Evolutionary conservation across 148 eudicot genomes (phyloP).

Genomic region (Nyssa sinensis): DNA sequence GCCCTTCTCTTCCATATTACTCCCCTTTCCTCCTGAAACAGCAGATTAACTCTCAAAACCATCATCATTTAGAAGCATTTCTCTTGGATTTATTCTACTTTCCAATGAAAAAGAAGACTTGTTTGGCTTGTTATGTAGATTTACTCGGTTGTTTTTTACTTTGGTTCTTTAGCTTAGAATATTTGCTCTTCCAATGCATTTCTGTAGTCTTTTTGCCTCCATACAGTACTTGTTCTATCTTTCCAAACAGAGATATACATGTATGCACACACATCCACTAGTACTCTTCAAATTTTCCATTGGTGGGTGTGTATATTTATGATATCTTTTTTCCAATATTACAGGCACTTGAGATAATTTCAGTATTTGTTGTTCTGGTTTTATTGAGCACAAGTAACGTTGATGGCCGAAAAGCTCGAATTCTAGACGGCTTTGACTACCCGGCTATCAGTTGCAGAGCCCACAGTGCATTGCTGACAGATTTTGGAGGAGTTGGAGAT

Average conservation of each 20-base stretch:
- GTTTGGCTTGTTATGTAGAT: not conserved
- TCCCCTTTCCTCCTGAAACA: too few relatives aligned
- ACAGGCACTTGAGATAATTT: conserved; percentile 5
- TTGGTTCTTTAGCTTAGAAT: too few relatives aligned
- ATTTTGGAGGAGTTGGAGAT: conserved; percentile 90
- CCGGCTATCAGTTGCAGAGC: conserved; percentile 60
- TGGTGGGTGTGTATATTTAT: not conserved
- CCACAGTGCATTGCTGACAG: conserved; percentile 63
- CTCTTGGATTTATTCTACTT: not conserved
- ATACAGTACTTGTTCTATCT: not conserved
- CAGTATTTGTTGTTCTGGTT: conserved; percentile 14
- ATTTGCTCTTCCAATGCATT: too few relatives aligned
- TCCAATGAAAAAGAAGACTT: not conserved
- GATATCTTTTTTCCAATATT: not conserved
- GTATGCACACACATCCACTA: not conserved
- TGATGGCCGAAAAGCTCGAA: conserved; percentile 29
- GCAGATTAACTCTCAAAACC: too few relatives aligned
- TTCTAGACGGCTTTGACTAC: conserved; percentile 37
- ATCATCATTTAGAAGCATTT: not conserved
- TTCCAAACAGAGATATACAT: not conserved
- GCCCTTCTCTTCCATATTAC: not conserved
- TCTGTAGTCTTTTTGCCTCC: not conserved
- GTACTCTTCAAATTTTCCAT: not conserved
- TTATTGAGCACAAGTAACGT: conserved; percentile 11
- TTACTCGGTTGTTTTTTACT: too few relatives aligned